phyloP scores from a whole-genome alignment of 192 early-diverging fungal genomes.

The Linnemannia hyalina region DNA sequence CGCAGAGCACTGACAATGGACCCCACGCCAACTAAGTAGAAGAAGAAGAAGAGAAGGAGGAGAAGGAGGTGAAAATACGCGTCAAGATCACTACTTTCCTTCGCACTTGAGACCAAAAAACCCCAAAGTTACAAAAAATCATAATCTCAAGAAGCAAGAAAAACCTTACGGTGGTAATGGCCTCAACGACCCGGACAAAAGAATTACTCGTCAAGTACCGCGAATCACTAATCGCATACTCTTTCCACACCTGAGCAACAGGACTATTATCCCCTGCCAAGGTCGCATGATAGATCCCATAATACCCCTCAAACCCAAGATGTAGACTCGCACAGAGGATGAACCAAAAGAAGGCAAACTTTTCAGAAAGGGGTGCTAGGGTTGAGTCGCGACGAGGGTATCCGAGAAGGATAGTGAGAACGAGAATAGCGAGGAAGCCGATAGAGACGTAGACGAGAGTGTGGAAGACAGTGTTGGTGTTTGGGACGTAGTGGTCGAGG shows the following conservation, averaged over 20 bases:
- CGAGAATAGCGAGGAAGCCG: background rate
- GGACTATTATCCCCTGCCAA: slow-evolving; percentile 75
- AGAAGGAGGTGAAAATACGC: background rate
- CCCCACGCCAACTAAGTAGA: slow-evolving; percentile 55
- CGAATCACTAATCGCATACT: slow-evolving; percentile 90
- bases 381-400: slow-evolving; percentile 16
- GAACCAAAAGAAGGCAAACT: slow-evolving; percentile 82
- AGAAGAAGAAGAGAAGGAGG: background rate
- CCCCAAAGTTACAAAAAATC: background rate
- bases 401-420: background rate
- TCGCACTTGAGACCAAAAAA: background rate
- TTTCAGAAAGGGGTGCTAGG: slow-evolving; percentile 10
- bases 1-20: slow-evolving; percentile 63
- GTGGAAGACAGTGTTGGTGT: slow-evolving; percentile 14
- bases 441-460: slow-evolving; percentile 8
- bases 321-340: slow-evolving; percentile 83
- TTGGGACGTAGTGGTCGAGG: slow-evolving; percentile 37
- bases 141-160: background rate
- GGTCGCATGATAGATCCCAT: slow-evolving; percentile 71
- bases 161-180: slow-evolving; percentile 83
- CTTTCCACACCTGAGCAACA: slow-evolving; percentile 87
- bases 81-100: background rate
- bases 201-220: slow-evolving; percentile 87
- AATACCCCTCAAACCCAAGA: slow-evolving; percentile 86
- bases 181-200: slow-evolving; percentile 84